Conservation (phyloP, 1,139 yeast genomes). For the Kodamaea suecica region DNA sequence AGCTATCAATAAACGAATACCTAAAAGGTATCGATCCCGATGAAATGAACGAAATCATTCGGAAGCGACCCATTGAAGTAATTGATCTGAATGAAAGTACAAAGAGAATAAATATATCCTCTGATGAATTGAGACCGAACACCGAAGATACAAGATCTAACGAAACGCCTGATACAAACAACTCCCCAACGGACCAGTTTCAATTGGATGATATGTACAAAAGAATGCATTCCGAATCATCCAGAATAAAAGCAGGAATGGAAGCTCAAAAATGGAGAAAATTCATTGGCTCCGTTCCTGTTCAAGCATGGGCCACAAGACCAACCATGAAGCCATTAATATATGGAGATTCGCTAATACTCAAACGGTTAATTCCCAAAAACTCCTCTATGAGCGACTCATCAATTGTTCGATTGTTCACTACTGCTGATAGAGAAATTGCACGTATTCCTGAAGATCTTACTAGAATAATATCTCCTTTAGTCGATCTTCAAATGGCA, state of each 20-base stretch:
- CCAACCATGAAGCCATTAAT: slow-evolving; percentile 56
- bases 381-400: slow-evolving; percentile 15
- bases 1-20: slow-evolving; percentile 30
- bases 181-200: too few species aligned
- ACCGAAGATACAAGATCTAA: too few species aligned
- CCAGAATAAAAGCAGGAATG: slow-evolving; percentile 15
- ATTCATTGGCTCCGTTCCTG: slow-evolving; percentile 68
- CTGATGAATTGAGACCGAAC: too few species aligned
- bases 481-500: slow-evolving; percentile 57
- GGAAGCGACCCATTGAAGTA: slow-evolving; percentile 8
- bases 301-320: slow-evolving; percentile 82
- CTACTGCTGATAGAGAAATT: slow-evolving; percentile 48
- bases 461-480: slow-evolving; percentile 65
- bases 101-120: too few species aligned
- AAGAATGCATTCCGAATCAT: slow-evolving; percentile 15
- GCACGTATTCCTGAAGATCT: slow-evolving; percentile 76
- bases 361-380: slow-evolving; percentile 35
- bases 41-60: slow-evolving; percentile 7
- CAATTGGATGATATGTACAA: slow-evolving; percentile 10
- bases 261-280: slow-evolving; percentile 23
- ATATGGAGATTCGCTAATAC: slow-evolving; percentile 46
- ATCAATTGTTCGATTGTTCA: slow-evolving; percentile 34
- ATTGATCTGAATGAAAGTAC: too few species aligned
- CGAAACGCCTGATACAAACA: too few species aligned
- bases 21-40: slow-evolving; percentile 19